phyloP scores from a whole-genome alignment of 225 moss, liverwort and hornwort species.

The Marchantia paleacea region DNA sequence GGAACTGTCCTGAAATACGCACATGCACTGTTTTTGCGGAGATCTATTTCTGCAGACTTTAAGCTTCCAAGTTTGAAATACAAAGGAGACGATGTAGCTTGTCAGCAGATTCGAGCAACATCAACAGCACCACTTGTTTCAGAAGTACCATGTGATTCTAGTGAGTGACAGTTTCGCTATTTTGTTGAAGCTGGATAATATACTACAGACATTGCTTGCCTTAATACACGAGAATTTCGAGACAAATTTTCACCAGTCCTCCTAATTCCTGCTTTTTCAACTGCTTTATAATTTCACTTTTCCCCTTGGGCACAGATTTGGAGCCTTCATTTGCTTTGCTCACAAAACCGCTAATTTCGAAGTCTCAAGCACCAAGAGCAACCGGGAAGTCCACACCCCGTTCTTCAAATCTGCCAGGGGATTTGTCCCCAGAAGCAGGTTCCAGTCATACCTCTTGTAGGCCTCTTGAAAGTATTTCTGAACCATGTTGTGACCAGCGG shows the following conservation, averaged over 20 bases:
- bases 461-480: background rate
- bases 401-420: background rate
- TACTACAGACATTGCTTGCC: background rate
- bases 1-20: no score
- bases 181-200: background rate
- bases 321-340: constrained; percentile 23
- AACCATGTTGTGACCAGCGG: background rate
- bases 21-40: no score
- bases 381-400: background rate
- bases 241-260: background rate
- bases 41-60: constrained; percentile 40
- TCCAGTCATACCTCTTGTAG: background rate
- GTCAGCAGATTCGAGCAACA: constrained; percentile 57
- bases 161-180: background rate
- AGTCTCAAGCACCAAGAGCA: background rate
- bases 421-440: background rate
- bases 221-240: no score
- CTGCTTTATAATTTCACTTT: background rate
- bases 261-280: background rate
- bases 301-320: constrained; percentile 11
- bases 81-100: constrained; percentile 61
- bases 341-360: background rate
- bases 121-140: constrained; percentile 56
- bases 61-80: constrained; percentile 65
- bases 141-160: constrained; percentile 40